These are phyloP conservation scores for Cucumis melo DNA, from an alignment of 306 rosid genomes.

Conservation along the genomic window DNA sequence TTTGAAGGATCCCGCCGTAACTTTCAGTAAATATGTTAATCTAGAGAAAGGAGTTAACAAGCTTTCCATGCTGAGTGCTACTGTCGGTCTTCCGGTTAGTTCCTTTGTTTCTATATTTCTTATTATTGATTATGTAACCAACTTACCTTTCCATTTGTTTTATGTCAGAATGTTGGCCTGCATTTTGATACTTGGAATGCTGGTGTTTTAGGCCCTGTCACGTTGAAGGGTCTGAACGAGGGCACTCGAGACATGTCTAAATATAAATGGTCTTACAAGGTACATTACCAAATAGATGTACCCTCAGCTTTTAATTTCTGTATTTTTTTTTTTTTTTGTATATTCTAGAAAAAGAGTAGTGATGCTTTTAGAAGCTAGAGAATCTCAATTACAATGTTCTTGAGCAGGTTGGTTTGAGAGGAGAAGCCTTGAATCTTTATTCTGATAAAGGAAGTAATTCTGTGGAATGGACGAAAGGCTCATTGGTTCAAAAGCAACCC, in stretches of 20 bases:
- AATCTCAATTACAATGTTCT: background rate
- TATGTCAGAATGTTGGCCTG: too few species aligned
- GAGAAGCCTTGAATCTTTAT: conserved; percentile 57
- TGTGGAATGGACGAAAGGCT: conserved; percentile 61
- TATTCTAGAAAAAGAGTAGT: background rate
- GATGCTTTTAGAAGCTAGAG: background rate
- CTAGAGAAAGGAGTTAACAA: conserved; percentile 62
- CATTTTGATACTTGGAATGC: too few species aligned
- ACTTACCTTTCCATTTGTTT: conserved; percentile 1
- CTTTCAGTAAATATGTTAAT: conserved; percentile 40
- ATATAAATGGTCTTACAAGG: too few species aligned
- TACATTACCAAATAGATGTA: background rate
- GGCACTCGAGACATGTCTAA: too few species aligned
- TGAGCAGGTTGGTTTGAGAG: conserved; percentile 69
- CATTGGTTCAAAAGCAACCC: conserved; percentile 53
- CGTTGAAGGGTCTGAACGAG: too few species aligned
- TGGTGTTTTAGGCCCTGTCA: too few species aligned
- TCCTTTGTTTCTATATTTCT: conserved; percentile 4
- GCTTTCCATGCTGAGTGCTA: conserved; percentile 65
- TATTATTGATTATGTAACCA: background rate
- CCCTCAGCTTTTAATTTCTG: background rate
- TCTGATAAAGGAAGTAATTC: conserved; percentile 60
- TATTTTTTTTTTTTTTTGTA: background rate
- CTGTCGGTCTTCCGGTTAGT: conserved; percentile 89
- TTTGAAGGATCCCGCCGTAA: conserved; percentile 38